These are phyloP conservation scores for Pleurotus eryngii DNA, from an alignment of 768 basidiomycete genomes.

Conservation along the genomic window DNA sequence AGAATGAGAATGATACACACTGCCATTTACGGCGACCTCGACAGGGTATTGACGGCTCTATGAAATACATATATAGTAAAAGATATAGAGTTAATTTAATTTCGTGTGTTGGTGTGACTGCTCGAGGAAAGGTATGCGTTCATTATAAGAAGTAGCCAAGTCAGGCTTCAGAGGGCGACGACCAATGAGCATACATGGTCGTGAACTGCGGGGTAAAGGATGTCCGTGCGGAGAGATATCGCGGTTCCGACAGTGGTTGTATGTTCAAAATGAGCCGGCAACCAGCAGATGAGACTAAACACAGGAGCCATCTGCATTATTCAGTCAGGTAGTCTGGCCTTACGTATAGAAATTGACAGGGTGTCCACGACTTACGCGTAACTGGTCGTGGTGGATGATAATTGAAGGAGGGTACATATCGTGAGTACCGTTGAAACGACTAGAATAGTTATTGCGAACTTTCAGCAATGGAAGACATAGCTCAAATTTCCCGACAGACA, in stretches of 20 bases:
- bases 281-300: constrained; percentile 9
- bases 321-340: background rate
- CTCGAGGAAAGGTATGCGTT: too few species aligned
- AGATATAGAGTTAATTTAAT: too few species aligned
- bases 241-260: constrained; percentile 8
- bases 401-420: constrained; percentile 6
- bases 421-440: constrained; percentile 9
- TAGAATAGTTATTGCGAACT: background rate
- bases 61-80: too few species aligned
- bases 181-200: constrained; percentile 4
- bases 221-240: background rate
- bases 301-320: constrained; percentile 10
- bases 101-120: too few species aligned
- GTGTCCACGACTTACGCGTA: constrained; percentile 9
- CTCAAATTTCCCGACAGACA: background rate
- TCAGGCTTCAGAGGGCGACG: background rate
- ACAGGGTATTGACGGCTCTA: too few species aligned
- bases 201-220: constrained; percentile 9
- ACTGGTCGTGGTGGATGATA: constrained; percentile 5
- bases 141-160: too few species aligned
- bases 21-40: too few species aligned
- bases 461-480: background rate
- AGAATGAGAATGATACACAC: too few species aligned
- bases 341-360: background rate
- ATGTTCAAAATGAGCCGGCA: constrained; percentile 16